A percentile compares a stretch with the other conserved stretches of the same genome.
Evolutionary conservation across 768 basidiomycete species (phyloP).

Genomic region (Aureoboletus auriporus): DNA sequence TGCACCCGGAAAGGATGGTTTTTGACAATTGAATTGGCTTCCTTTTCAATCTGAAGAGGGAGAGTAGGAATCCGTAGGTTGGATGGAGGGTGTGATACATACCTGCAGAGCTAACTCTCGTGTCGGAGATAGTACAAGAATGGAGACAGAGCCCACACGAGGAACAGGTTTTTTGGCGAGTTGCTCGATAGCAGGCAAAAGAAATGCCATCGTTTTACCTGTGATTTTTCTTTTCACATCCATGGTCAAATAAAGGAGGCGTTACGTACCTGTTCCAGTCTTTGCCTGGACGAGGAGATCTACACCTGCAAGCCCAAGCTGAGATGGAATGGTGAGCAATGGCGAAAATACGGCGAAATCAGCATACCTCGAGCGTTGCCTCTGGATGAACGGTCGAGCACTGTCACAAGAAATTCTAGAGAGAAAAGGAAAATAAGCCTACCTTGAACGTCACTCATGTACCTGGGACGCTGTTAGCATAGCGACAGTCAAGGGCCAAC

Average conservation of each 20-base stretch:
- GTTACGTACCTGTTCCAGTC: slow-evolving; percentile 55
- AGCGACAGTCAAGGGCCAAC: slow-evolving; percentile 7
- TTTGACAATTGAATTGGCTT: slow-evolving; percentile 47
- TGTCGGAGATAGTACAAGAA: slow-evolving; percentile 68
- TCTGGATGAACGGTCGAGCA: slow-evolving; percentile 19
- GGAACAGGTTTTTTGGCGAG: slow-evolving; percentile 43
- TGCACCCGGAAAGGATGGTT: slow-evolving; percentile 42
- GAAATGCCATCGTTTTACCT: slow-evolving; percentile 74
- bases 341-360: background rate
- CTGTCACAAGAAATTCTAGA: background rate
- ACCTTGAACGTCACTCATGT: slow-evolving; percentile 48
- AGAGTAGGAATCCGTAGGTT: background rate
- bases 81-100: slow-evolving; percentile 21
- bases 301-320: slow-evolving; percentile 39
- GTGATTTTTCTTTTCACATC: background rate
- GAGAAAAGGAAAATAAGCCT: slow-evolving; percentile 3
- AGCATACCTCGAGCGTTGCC: slow-evolving; percentile 38
- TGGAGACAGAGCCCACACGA: slow-evolving; percentile 38
- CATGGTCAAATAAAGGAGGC: background rate
- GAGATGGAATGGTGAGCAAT: slow-evolving; percentile 2
- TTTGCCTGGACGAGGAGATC: slow-evolving; percentile 52
- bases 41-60: slow-evolving; percentile 53
- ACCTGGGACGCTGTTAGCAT: slow-evolving; percentile 28
- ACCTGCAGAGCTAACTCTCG: slow-evolving; percentile 74
- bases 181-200: slow-evolving; percentile 70